These are phyloP conservation scores for Pyrrhoderma lamaoense DNA, from an alignment of 1,284 basidiomycete species.

Conservation along the genomic window DNA sequence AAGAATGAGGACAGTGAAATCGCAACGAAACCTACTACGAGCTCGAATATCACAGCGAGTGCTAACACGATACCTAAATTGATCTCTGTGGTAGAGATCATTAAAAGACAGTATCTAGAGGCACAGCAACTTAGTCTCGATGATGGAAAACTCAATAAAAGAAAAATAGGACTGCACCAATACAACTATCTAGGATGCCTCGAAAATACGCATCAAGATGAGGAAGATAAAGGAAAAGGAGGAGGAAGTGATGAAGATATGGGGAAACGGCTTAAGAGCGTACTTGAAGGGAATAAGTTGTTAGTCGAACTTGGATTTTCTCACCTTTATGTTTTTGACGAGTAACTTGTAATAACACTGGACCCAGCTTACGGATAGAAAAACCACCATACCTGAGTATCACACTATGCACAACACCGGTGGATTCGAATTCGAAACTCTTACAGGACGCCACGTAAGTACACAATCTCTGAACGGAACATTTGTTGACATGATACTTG, in stretches of 20 bases:
- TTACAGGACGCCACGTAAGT: too few species aligned
- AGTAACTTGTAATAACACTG: constrained; percentile 3
- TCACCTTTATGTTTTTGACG: too few species aligned
- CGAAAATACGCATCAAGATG: constrained; percentile 28
- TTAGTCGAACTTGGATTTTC: background rate
- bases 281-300: constrained; percentile 43
- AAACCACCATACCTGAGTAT: constrained; percentile 71
- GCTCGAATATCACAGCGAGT: constrained; percentile 25
- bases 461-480: too few species aligned
- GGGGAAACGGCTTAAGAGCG: constrained; percentile 28
- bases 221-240: constrained; percentile 8
- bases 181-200: constrained; percentile 68
- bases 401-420: constrained; percentile 48
- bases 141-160: too few species aligned
- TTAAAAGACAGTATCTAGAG: constrained; percentile 73
- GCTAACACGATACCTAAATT: constrained; percentile 55
- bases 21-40: too few species aligned
- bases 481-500: too few species aligned
- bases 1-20: constrained; percentile 14
- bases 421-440: constrained; percentile 34
- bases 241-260: constrained; percentile 19
- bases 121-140: constrained; percentile 29
- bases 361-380: constrained; percentile 49
- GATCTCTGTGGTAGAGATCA: constrained; percentile 74
- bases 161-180: constrained; percentile 59